Conservation (phyloP, 1,284 basidiomycete species). For the Anthracocystis setariae region DNA sequence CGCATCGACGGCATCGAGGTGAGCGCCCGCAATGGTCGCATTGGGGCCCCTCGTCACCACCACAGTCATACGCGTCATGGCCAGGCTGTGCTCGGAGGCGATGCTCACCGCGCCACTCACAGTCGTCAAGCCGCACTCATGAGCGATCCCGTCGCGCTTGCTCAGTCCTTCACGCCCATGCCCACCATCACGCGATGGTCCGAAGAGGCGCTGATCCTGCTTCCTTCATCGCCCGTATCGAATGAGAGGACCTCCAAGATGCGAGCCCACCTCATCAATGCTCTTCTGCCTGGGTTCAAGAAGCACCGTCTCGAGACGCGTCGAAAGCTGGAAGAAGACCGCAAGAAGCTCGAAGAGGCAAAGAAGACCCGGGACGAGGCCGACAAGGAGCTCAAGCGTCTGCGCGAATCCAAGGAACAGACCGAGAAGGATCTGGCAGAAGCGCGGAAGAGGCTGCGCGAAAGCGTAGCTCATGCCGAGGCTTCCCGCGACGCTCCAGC, state of each 20-base stretch:
- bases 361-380: constrained; percentile 67
- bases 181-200: constrained; percentile 88
- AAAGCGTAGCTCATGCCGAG: constrained; percentile 50
- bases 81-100: constrained; percentile 29
- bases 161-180: constrained; percentile 73
- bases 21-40: constrained; percentile 6
- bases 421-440: constrained; percentile 57
- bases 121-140: constrained; percentile 26
- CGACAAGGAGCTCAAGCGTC: constrained; percentile 41
- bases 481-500: constrained; percentile 67
- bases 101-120: constrained; percentile 23
- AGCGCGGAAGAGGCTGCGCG: constrained; percentile 58
- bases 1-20: no score
- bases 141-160: constrained; percentile 58
- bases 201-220: constrained; percentile 85
- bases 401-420: constrained; percentile 43
- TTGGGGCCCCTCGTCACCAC: constrained; percentile 23
- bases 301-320: constrained; percentile 29
- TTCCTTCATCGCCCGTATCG: constrained; percentile 75
- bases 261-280: constrained; percentile 78
- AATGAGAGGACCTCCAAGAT: constrained; percentile 77
- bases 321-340: constrained; percentile 68
- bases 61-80: constrained; percentile 38
- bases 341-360: constrained; percentile 63
- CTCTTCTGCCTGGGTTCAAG: constrained; percentile 77